Evolutionary conservation across 1,284 basidiomycete species (phyloP).

Genomic region (Puccinia horiana): DNA sequence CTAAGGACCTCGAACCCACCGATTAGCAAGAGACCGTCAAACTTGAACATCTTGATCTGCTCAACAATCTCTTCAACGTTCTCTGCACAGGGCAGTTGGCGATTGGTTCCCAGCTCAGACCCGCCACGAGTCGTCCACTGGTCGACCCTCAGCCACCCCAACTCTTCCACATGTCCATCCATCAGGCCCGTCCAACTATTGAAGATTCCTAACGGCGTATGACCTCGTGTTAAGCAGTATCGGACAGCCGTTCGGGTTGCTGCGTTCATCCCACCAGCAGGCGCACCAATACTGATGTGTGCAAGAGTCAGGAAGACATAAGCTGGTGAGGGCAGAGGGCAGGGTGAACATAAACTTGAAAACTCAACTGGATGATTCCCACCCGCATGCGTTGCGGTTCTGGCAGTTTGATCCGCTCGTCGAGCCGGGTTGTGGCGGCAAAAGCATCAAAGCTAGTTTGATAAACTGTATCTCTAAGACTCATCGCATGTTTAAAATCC

Average conservation of each 20-base stretch:
- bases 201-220: constrained; percentile 84
- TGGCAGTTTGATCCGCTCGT: constrained; percentile 67
- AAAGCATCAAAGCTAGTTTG: constrained; percentile 82
- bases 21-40: constrained; percentile 83
- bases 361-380: constrained; percentile 84
- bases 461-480: constrained; percentile 88
- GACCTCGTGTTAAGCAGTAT: constrained; percentile 88
- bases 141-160: constrained; percentile 96
- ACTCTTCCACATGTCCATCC: constrained; percentile 79
- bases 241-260: constrained; percentile 91
- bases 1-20: constrained; percentile 95
- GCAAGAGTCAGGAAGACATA: background rate
- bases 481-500: constrained; percentile 84
- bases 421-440: constrained; percentile 69
- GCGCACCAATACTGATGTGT: constrained; percentile 78
- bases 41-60: constrained; percentile 80
- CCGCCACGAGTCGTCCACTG: constrained; percentile 94
- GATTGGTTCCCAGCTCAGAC: constrained; percentile 97
- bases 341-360: background rate
- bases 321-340: background rate
- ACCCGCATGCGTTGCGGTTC: constrained; percentile 75
- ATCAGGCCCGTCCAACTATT: constrained; percentile 94
- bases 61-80: constrained; percentile 77
- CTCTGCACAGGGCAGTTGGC: constrained; percentile 78
- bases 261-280: constrained; percentile 98